These are phyloP conservation scores for Fistulifera pelliculosa DNA, from an alignment of 108 stramenopile genomes.

Conservation along the genomic window DNA sequence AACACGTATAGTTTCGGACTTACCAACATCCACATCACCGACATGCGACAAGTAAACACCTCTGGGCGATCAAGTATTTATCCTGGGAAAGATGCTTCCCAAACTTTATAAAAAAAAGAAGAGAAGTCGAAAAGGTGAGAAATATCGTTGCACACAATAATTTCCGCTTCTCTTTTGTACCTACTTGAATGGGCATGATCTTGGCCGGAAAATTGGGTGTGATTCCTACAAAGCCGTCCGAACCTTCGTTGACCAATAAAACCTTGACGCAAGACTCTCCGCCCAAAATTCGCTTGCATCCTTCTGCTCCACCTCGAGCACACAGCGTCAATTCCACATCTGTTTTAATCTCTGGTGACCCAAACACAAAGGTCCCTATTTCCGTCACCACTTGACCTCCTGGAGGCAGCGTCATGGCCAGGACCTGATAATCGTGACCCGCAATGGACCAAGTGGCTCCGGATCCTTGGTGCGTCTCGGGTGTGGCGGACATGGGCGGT, in stretches of 20 bases:
- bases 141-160: too few relatives aligned
- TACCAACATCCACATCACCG: slow-evolving; percentile 37
- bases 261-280: slow-evolving; percentile 51
- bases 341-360: slow-evolving; percentile 32
- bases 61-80: slow-evolving; percentile 25
- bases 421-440: slow-evolving; percentile 40
- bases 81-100: slow-evolving; percentile 24
- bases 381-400: slow-evolving; percentile 25
- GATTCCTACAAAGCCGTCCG: slow-evolving; percentile 39
- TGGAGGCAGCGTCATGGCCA: slow-evolving; percentile 29
- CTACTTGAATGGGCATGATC: slow-evolving; percentile 25
- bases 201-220: slow-evolving; percentile 58
- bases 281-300: slow-evolving; percentile 23
- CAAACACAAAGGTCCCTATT: slow-evolving; percentile 39
- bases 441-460: slow-evolving; percentile 27
- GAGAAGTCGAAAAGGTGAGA: not conserved
- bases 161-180: not conserved
- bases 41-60: slow-evolving; percentile 45
- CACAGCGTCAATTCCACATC: slow-evolving; percentile 30
- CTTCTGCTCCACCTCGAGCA: slow-evolving; percentile 11
- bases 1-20: not conserved
- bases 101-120: slow-evolving; percentile 15
- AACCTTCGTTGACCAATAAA: slow-evolving; percentile 23
- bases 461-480: slow-evolving; percentile 11
- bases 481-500: slow-evolving; percentile 22